A percentile compares a stretch with the other conserved stretches of the same genome.
Conservation (phyloP, 2,329 filamentous ascomycete species). For the Microcyclospora pomicola region DNA sequence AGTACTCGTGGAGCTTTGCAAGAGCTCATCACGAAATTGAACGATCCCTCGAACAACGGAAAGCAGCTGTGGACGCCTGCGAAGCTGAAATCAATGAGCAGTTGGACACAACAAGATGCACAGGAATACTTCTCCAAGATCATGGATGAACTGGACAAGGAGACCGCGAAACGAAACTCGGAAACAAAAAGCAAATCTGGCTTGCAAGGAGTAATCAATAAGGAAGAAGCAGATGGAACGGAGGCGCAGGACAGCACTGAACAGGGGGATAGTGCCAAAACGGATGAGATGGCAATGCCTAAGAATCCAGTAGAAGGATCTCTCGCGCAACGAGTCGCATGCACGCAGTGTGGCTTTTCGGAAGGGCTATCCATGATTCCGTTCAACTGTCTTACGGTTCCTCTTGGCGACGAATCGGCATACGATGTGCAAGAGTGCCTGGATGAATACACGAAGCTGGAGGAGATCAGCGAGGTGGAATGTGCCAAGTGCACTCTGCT, state of each 20-base stretch:
- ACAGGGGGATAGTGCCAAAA: slow-evolving; percentile 1
- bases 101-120: slow-evolving; percentile 91
- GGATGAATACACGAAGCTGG: slow-evolving; percentile 71
- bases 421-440: slow-evolving; percentile 68
- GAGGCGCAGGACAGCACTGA: not conserved
- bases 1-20: slow-evolving; percentile 37
- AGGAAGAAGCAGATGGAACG: slow-evolving; percentile 2
- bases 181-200: slow-evolving; percentile 10
- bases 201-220: slow-evolving; percentile 13
- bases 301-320: slow-evolving; percentile 78
- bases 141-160: slow-evolving; percentile 45
- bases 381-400: slow-evolving; percentile 86
- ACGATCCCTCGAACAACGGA: slow-evolving; percentile 56
- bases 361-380: slow-evolving; percentile 82
- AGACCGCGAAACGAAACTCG: slow-evolving; percentile 24
- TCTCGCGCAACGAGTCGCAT: slow-evolving; percentile 77
- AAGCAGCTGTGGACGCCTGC: slow-evolving; percentile 68
- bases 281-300: slow-evolving; percentile 15
- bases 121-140: slow-evolving; percentile 95
- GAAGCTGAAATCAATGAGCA: slow-evolving; percentile 80
- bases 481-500: slow-evolving; percentile 82
- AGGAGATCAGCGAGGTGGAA: slow-evolving; percentile 77
- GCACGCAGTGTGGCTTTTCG: slow-evolving; percentile 69
- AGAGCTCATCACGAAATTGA: slow-evolving; percentile 55
- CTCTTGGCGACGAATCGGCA: slow-evolving; percentile 50